Base-by-base conservation (phyloP, 176 grass and related monocot species). In the Puccinellia tenuiflora region DNA sequence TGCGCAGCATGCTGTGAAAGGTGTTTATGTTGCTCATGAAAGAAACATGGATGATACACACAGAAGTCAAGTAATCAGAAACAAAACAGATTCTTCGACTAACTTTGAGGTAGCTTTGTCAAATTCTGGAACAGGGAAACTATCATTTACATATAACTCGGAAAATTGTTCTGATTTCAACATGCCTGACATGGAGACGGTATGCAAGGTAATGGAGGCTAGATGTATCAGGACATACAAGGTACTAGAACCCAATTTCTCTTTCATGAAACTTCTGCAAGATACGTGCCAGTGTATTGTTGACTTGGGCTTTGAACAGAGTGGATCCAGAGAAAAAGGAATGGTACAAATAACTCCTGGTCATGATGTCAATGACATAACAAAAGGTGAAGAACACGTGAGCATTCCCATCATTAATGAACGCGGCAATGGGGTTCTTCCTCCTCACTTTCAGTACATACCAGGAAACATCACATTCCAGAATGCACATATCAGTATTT, bases 311-410 rank as follows among this genome's bases (percentile, higher is more conserved):
- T 82, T 63, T 54, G 71, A 47, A 90, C 37, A 83, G 37, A 45
- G 47, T 81, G 56, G 67, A 71, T 30, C 88, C 65, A 90, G 52
- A 86, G 60, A 80, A 34, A 72, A 71, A 71, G 39, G 72, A 45
- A 33, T 61, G 34, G 26, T 90, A 67, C 78, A 90, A 48, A 85
- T 85, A 64, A 22, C 16, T 85, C 90, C 77, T 35, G 46, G 29
- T 29, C 86, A 91, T 88, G 81, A 91, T 98, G 21, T 78, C 40
- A 83, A 92, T 42, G 96, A 98, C 53, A 95, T 98, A 91, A 52
- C 90, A 30, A 92, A 88, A 77, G 96, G 96, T 5, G 85, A 95
- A 90, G 96, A 98, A 71, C 40, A 38, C 68, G 37, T 98, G 2
- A 88, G 45, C 16, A 92, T 98, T 35, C 88, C 96, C 18, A 86